These are phyloP conservation scores for Boletellus sp. DNA, from an alignment of 768 basidiomycete species.

Conservation along the genomic window DNA sequence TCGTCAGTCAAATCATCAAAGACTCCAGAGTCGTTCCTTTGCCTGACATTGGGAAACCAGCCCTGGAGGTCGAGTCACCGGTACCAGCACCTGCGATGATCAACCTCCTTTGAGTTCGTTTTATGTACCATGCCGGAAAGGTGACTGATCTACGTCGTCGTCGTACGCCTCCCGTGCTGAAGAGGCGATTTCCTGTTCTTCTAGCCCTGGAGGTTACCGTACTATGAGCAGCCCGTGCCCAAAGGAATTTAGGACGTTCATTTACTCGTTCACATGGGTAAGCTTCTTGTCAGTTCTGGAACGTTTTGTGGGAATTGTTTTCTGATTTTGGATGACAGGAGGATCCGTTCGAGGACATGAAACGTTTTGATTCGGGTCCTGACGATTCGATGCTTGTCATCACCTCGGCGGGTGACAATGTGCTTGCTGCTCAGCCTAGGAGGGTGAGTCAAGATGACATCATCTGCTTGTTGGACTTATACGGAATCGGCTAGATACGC, in stretches of 20 bases:
- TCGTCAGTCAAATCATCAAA: slow-evolving; percentile 33
- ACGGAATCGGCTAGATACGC: slow-evolving; percentile 43
- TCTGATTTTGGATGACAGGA: slow-evolving; percentile 45
- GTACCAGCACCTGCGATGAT: slow-evolving; percentile 35
- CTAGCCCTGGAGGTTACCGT: no score
- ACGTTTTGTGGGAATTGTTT: no score
- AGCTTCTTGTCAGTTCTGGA: background rate
- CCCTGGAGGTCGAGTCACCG: slow-evolving; percentile 21
- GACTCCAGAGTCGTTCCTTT: slow-evolving; percentile 37
- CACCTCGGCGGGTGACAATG: no score
- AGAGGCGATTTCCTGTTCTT: no score
- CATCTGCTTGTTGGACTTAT: background rate
- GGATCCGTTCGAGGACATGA: slow-evolving; percentile 73
- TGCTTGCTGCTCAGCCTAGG: no score
- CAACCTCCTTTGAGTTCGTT: slow-evolving; percentile 56
- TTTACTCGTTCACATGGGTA: slow-evolving; percentile 62
- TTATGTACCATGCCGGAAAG: slow-evolving; percentile 55
- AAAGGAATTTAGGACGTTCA: no score
- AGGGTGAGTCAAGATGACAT: no score
- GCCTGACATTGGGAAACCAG: slow-evolving; percentile 41
- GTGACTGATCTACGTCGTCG: slow-evolving; percentile 36
- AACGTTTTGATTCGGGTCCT: slow-evolving; percentile 50
- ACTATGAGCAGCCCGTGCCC: no score
- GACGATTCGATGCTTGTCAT: no score
- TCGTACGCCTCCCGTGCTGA: no score